Percentiles rank a stretch among this genome's conserved stretches.
phyloP scores from a whole-genome alignment of 2,329 filamentous ascomycete genomes.

The Rhexocercosporidium sp. region DNA sequence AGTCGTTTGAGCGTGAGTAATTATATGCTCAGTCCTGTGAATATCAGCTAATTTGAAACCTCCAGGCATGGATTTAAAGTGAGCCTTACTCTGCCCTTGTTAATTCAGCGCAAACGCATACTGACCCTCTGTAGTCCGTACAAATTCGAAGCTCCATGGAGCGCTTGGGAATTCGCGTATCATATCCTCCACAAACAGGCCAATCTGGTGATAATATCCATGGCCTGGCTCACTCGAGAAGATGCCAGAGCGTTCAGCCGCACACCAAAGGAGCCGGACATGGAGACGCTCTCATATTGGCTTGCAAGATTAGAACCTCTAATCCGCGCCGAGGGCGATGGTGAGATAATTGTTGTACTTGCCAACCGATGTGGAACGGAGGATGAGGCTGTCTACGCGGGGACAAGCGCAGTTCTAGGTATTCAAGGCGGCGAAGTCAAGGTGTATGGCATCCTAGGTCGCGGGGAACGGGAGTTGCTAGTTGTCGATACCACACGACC shows the following conservation, averaged over 20 bases:
- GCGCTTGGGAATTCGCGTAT: slow-evolving; percentile 51
- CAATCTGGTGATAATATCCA: slow-evolving; percentile 70
- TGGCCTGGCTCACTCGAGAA: slow-evolving; percentile 71
- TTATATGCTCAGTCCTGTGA: neutral
- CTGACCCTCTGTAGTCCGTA: slow-evolving; percentile 48
- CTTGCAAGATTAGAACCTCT: slow-evolving; percentile 71
- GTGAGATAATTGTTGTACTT: slow-evolving; percentile 72
- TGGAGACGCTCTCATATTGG: slow-evolving; percentile 79
- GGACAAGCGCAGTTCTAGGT: slow-evolving; percentile 66
- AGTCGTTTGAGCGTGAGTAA: slow-evolving; percentile 16
- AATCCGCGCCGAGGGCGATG: slow-evolving; percentile 54
- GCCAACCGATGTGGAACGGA: slow-evolving; percentile 75
- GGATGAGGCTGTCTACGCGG: slow-evolving; percentile 46
- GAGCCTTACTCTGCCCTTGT: neutral
- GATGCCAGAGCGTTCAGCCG: slow-evolving; percentile 53
- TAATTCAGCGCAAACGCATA: neutral
- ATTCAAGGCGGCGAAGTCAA: slow-evolving; percentile 68
- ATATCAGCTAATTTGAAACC: neutral
- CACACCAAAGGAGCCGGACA: slow-evolving; percentile 64
- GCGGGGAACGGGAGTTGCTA: slow-evolving; percentile 69
- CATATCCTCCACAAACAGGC: slow-evolving; percentile 62
- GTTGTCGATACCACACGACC: slow-evolving; percentile 61
- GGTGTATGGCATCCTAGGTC: slow-evolving; percentile 72
- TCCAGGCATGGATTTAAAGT: slow-evolving; percentile 65
- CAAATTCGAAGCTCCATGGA: slow-evolving; percentile 56